phyloP scores from a whole-genome alignment of 106 monocot genomes.

The Hemerocallis citrina region DNA sequence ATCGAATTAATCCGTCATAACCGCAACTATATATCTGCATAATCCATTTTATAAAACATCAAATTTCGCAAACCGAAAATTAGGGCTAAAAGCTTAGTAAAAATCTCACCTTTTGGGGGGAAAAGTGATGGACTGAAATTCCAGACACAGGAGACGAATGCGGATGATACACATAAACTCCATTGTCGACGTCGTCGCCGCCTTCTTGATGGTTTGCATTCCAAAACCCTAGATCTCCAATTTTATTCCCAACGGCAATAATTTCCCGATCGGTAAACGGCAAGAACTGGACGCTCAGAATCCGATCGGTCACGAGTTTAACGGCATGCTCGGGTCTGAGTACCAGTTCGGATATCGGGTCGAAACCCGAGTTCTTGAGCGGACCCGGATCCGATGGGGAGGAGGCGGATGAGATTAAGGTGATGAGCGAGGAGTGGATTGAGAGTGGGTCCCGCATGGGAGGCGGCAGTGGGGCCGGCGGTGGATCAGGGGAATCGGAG shows the following conservation, averaged over 20 bases:
- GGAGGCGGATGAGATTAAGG: slow-evolving; percentile 2
- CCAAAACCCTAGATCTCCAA: slow-evolving; percentile 57
- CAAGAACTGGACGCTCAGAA: slow-evolving; percentile 38
- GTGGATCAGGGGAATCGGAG: not conserved
- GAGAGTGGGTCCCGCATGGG: slow-evolving; percentile 9
- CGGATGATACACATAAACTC: slow-evolving; percentile 31
- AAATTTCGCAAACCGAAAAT: not conserved
- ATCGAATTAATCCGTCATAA: slow-evolving; percentile 70
- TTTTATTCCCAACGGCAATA: slow-evolving; percentile 43
- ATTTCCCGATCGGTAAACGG: slow-evolving; percentile 34
- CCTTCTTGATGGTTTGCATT: slow-evolving; percentile 25
- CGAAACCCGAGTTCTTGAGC: not conserved
- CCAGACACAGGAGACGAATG: slow-evolving; percentile 44
- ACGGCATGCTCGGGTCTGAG: slow-evolving; percentile 26
- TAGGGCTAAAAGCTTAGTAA: not conserved
- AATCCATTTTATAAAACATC: not conserved
- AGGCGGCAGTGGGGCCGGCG: not conserved
- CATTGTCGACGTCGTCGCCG: slow-evolving; percentile 8
- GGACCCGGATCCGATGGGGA: not conserved
- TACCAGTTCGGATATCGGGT: slow-evolving; percentile 11
- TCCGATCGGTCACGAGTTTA: slow-evolving; percentile 32
- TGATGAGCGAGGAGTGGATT: slow-evolving; percentile 9
- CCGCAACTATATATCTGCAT: slow-evolving; percentile 55
- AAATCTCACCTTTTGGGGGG: slow-evolving; percentile 26
- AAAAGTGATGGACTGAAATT: slow-evolving; percentile 36